phyloP scores from a whole-genome alignment of 257 asterid genomes.

The Solanum neorickii region DNA sequence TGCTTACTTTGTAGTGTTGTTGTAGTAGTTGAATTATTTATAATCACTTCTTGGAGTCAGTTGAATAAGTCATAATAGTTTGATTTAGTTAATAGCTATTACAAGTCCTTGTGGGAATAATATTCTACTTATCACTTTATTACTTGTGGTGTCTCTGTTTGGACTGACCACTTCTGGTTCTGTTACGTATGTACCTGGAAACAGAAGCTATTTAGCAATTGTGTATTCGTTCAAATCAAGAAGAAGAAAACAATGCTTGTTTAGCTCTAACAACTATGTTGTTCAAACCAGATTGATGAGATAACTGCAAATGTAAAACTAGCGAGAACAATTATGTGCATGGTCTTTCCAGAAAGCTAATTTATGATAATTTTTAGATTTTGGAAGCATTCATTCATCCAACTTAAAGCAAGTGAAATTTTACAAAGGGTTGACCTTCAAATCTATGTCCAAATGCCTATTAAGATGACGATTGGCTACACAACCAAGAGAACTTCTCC shows the following conservation, averaged over 20 bases:
- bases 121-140: too few species aligned
- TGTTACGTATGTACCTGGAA: background rate
- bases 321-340: background rate
- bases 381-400: background rate
- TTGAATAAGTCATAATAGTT: too few species aligned
- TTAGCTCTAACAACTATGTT: background rate
- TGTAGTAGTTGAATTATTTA: too few species aligned
- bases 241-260: background rate
- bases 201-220: background rate
- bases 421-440: background rate
- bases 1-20: background rate
- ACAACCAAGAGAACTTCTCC: constrained; percentile 51
- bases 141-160: too few species aligned
- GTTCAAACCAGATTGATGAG: background rate
- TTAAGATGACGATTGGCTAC: background rate
- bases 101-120: too few species aligned
- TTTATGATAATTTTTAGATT: background rate
- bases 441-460: background rate
- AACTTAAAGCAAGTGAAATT: background rate
- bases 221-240: background rate
- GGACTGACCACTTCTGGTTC: too few species aligned
- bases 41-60: too few species aligned
- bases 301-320: background rate
- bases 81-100: too few species aligned
- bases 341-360: background rate